phyloP scores from a whole-genome alignment of 306 rosid species.

The Crotalaria pallida region DNA sequence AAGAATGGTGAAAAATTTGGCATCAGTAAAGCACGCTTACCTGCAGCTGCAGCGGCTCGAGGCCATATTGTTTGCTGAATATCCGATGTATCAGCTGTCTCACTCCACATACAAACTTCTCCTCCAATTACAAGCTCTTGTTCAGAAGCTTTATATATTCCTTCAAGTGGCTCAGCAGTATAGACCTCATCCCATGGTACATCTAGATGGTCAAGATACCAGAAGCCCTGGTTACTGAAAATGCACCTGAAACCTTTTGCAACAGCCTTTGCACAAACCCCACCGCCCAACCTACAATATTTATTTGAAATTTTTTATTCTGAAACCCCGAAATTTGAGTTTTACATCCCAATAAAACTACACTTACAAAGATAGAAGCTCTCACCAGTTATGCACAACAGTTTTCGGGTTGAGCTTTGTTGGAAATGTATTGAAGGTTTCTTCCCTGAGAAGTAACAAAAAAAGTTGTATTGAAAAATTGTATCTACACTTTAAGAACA shows the following conservation, averaged over 20 bases:
- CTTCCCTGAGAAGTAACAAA: constrained; percentile 65
- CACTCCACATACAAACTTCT: constrained; percentile 98
- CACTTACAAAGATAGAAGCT: constrained; percentile 22
- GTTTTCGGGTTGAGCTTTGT: constrained; percentile 74
- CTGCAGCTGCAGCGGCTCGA: constrained; percentile 99
- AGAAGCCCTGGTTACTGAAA: constrained; percentile 90
- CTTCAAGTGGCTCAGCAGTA: constrained; percentile 79
- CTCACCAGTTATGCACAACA: constrained; percentile 88
- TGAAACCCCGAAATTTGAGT: constrained; percentile 12
- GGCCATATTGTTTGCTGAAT: constrained; percentile 98
- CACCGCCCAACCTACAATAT: constrained; percentile 65
- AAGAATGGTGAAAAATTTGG: background rate
- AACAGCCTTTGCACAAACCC: constrained; percentile 85
- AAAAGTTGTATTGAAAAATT: constrained; percentile 20
- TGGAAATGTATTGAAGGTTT: constrained; percentile 79
- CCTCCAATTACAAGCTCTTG: constrained; percentile 89
- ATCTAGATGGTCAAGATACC: constrained; percentile 97
- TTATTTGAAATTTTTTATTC: background rate
- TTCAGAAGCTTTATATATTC: constrained; percentile 45
- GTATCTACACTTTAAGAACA: background rate
- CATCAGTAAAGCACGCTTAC: constrained; percentile 35
- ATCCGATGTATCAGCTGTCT: constrained; percentile 76
- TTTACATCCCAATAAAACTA: constrained; percentile 8
- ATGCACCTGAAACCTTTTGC: constrained; percentile 89
- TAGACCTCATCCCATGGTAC: constrained; percentile 78